Percentiles rank a stretch among this genome's conserved stretches.
phyloP scores from a whole-genome alignment of 208 protist species.

The Trypanosoma boissoni region DNA sequence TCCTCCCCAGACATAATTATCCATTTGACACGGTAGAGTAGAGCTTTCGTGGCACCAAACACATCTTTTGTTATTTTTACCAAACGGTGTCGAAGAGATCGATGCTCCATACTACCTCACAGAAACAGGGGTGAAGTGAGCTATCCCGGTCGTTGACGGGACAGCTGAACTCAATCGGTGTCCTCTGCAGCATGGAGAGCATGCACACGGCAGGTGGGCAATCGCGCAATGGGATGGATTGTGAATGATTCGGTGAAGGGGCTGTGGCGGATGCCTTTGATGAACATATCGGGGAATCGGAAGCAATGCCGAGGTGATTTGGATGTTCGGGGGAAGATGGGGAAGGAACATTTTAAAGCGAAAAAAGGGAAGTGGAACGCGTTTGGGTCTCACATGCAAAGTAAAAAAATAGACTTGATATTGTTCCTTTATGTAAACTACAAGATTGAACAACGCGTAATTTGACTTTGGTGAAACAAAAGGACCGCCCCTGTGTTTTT shows the following conservation, averaged over 20 bases:
- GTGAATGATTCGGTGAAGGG: conserved; percentile 34
- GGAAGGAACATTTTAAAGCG: not conserved
- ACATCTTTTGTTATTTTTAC: conserved; percentile 45
- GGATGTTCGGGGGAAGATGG: not conserved
- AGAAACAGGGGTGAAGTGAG: conserved; percentile 32
- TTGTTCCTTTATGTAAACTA: no score
- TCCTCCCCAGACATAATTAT: conserved; percentile 39
- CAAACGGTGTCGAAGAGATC: no score
- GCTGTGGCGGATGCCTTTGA: conserved; percentile 41
- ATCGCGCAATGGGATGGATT: conserved; percentile 24
- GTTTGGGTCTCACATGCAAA: no score
- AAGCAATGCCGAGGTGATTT: not conserved
- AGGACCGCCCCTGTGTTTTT: no score
- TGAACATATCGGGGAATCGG: not conserved
- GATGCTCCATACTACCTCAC: no score
- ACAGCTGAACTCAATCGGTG: conserved; percentile 34
- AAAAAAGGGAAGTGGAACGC: no score
- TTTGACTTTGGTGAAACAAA: no score
- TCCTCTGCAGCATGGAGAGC: conserved; percentile 28
- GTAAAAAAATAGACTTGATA: no score
- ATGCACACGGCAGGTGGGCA: conserved; percentile 32
- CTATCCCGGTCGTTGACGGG: conserved; percentile 27
- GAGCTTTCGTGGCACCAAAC: conserved; percentile 30
- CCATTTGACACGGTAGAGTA: conserved; percentile 38
- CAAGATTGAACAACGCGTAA: no score